Evolutionary conservation across 306 rosid species (phyloP).

Genomic region (Ormosia semicastrata): DNA sequence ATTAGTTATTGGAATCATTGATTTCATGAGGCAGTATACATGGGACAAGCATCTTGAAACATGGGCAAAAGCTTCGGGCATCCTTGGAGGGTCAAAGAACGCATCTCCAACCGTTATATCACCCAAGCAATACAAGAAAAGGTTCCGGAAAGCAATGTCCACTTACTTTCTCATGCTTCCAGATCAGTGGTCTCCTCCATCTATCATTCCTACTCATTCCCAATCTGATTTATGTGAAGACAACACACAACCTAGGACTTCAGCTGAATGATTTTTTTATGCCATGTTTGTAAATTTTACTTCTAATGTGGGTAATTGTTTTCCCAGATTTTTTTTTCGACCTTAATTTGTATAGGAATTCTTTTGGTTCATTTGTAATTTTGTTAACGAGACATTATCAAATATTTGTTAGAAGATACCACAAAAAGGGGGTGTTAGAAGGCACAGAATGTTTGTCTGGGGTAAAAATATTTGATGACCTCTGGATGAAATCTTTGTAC

Average conservation of each 20-base stretch:
- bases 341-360: constrained; percentile 35
- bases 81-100: constrained; percentile 73
- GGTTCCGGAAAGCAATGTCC: constrained; percentile 78
- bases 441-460: constrained; percentile 41
- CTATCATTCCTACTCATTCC: constrained; percentile 47
- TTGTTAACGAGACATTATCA: constrained; percentile 14
- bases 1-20: constrained; percentile 71
- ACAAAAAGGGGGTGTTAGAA: constrained; percentile 45
- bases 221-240: constrained; percentile 56
- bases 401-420: constrained; percentile 45
- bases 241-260: constrained; percentile 32
- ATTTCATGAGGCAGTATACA: constrained; percentile 77
- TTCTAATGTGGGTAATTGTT: neutral
- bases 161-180: constrained; percentile 73
- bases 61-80: constrained; percentile 73
- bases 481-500: constrained; percentile 41
- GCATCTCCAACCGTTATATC: constrained; percentile 67
- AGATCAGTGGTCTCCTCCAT: constrained; percentile 67
- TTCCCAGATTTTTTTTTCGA: neutral
- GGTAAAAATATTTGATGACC: constrained; percentile 52
- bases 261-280: constrained; percentile 36
- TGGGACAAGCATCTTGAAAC: constrained; percentile 89
- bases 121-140: constrained; percentile 66
- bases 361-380: constrained; percentile 15
- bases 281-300: neutral